Base-by-base conservation (phyloP, 352 stramenopile species). In the Pythium phragmitis region DNA sequence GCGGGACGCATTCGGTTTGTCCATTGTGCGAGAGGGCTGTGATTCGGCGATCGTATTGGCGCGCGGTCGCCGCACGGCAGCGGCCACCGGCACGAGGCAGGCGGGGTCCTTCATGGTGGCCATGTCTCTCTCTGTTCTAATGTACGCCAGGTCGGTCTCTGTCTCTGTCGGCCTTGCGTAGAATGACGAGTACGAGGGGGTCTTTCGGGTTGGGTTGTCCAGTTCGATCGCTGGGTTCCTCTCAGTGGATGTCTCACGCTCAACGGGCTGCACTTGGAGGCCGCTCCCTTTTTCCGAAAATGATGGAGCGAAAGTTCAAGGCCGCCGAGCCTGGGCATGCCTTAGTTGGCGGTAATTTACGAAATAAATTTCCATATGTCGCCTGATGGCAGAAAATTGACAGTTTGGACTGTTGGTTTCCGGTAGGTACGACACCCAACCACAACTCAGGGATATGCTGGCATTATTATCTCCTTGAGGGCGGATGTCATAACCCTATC, bases 201-300 rank as follows among this genome's bases (percentile, higher is more conserved):
- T n/a, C n/a, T n/a, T 28, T 50, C 14, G 43, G 17, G 14, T 50
- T 50, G 14, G 43, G 43, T 9, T 50, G 43, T 50, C 19, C 8
- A 17, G 39, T 16, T 9, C 16, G 39, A 45, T 45, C 39, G 16
- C 43, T 8, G 8, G 43, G 8, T 19, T 26, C 8, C n/a, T n/a
- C 19, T 26, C 43, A 7, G 43, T 19, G 14, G 43, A 50, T 50
- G 43, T 50, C 43, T 50, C 43, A 50, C 43, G 43, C 7, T 17
- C 8, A 9, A 14, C 36, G n/a, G 17, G 46, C 28, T 30, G 48
- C 19, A 26, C 45, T 62, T 43, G 33, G 45, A 21, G 41, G 54
- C 56, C 36, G 42, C 45, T 45, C 43, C 56, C 69, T 79, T 87
- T 85, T 90, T 90, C 71, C 71, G n/a, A 74, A 74, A 90, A 63